These are phyloP conservation scores for Tetracladium setigerum DNA, from an alignment of 495 filamentous ascomycete species.

Conservation along the genomic window DNA sequence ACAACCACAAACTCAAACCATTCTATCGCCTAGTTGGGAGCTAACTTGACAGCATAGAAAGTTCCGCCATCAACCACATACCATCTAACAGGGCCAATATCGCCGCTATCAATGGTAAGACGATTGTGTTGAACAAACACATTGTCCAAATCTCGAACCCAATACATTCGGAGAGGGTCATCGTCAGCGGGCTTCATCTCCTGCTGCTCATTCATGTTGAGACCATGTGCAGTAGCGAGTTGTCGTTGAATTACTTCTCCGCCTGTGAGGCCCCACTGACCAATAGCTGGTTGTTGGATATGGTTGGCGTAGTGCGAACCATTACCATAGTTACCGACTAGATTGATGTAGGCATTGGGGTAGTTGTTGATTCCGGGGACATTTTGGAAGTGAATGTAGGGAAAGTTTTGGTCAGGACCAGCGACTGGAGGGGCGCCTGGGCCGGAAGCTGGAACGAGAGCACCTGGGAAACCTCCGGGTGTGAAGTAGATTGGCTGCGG, in stretches of 20 bases:
- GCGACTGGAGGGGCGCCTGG: too few relatives aligned
- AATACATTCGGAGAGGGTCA: conserved; percentile 42
- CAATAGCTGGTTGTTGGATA: conserved; percentile 11
- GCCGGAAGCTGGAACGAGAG: too few relatives aligned
- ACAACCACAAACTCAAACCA: too few relatives aligned
- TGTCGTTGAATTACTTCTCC: conserved; percentile 10
- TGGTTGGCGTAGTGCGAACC: conserved; percentile 5
- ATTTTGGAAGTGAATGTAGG: too few relatives aligned
- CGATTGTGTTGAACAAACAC: conserved; percentile 38
- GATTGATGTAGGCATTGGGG: conserved; percentile 1
- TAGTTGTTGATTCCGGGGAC: neutral
- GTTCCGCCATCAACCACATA: conserved; percentile 35
- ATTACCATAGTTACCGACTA: neutral
- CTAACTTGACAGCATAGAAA: conserved; percentile 40
- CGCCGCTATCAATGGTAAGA: conserved; percentile 36
- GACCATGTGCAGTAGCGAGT: conserved; percentile 26
- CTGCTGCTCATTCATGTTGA: conserved; percentile 35
- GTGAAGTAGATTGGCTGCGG: too few relatives aligned
- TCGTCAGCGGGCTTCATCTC: conserved; percentile 44
- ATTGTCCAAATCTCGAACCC: conserved; percentile 39
- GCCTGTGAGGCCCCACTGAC: conserved; percentile 12
- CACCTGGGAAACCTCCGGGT: too few relatives aligned
- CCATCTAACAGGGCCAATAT: conserved; percentile 40
- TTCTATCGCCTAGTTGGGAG: neutral
- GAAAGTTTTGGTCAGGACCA: too few relatives aligned